phyloP scores from a whole-genome alignment of 345 rosid species.

The Eucalyptus marginata region DNA sequence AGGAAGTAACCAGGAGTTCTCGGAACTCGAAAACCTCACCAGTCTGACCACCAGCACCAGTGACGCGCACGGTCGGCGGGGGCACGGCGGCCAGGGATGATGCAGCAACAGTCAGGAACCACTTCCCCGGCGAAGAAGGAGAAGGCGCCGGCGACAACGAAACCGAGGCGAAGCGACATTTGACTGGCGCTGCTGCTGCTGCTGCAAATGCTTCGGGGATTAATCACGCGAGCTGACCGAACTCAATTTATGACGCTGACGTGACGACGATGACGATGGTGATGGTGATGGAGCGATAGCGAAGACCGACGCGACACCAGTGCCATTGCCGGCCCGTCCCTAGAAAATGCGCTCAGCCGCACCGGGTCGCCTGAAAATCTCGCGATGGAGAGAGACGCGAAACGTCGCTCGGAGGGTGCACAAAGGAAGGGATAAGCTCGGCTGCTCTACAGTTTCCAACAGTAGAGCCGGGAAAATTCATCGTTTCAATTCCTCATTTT shows the following conservation, averaged over 20 bases:
- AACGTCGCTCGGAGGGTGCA: not conserved
- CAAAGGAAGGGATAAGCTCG: not conserved
- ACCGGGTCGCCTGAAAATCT: not conserved
- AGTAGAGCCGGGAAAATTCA: not conserved
- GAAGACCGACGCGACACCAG: slow-evolving; percentile 22
- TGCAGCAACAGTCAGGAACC: not conserved
- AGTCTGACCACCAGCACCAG: slow-evolving; percentile 73
- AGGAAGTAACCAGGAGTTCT: not conserved
- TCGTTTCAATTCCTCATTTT: not conserved
- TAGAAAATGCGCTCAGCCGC: not conserved
- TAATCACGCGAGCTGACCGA: not conserved
- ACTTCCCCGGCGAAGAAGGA: not conserved
- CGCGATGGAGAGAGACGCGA: not conserved
- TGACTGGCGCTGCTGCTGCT: not conserved
- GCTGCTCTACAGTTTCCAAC: not conserved
- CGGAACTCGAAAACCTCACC: slow-evolving; percentile 10
- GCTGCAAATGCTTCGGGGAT: not conserved
- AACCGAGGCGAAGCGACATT: not conserved
- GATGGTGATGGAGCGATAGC: not conserved
- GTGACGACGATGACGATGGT: not conserved
- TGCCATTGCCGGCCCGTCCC: slow-evolving; percentile 10
- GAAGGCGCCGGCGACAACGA: not conserved
- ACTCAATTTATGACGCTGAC: slow-evolving; percentile 4
- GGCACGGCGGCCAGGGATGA: slow-evolving; percentile 18
- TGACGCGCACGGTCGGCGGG: slow-evolving; percentile 48